phyloP scores from a whole-genome alignment of 805 yeast genomes.

The Ogataea henricii region DNA sequence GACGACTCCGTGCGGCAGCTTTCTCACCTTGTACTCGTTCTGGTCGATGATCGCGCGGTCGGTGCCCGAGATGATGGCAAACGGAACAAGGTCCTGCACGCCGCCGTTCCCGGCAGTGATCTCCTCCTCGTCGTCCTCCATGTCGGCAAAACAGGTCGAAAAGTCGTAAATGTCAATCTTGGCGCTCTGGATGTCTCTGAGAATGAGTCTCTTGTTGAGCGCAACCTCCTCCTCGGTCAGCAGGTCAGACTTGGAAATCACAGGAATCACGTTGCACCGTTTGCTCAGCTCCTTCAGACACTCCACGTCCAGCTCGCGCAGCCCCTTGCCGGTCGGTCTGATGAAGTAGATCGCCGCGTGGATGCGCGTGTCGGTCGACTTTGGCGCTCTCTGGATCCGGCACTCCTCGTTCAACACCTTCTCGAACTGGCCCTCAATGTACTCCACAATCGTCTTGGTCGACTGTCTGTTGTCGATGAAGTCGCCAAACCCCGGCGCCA shows the following conservation, averaged over 20 bases:
- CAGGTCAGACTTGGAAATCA: conserved; percentile 78
- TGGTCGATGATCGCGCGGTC: conserved; percentile 70
- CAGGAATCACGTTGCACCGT: conserved; percentile 79
- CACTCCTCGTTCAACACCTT: conserved; percentile 71
- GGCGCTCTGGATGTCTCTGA: conserved; percentile 40
- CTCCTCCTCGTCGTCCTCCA: conserved; percentile 27
- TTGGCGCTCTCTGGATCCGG: conserved; percentile 49
- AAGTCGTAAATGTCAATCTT: conserved; percentile 34
- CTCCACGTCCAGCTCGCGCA: conserved; percentile 68
- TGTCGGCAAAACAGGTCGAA: conserved; percentile 32
- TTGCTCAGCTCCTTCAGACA: conserved; percentile 66
- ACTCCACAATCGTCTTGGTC: conserved; percentile 62
- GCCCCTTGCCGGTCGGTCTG: conserved; percentile 65
- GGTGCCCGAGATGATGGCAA: conserved; percentile 89
- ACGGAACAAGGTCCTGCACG: conserved; percentile 57
- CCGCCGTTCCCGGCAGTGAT: conserved; percentile 12
- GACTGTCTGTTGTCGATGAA: conserved; percentile 61
- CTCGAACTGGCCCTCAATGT: conserved; percentile 76
- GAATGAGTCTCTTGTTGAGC: conserved; percentile 47
- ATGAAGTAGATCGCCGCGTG: conserved; percentile 87
- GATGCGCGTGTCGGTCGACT: conserved; percentile 63
- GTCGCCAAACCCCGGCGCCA: conserved; percentile 74
- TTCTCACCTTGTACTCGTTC: conserved; percentile 70
- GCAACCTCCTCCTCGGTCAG: conserved; percentile 54
- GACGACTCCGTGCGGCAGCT: conserved; percentile 83